phyloP scores from a whole-genome alignment of 2,329 filamentous ascomycete genomes.

The Hymenotorrendiella dingleyae region DNA sequence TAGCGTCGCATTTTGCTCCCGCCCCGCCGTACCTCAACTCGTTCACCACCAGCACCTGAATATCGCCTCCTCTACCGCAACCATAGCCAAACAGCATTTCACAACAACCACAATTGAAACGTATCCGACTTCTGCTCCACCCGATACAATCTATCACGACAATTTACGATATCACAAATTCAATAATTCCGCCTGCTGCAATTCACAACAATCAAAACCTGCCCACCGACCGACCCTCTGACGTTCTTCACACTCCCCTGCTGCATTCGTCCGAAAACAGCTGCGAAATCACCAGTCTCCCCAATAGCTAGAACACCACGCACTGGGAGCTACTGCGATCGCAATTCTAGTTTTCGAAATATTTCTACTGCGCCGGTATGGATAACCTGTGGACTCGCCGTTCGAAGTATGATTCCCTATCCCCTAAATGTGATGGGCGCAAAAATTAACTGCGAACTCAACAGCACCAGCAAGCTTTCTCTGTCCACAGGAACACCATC shows the following conservation, averaged over 20 bases:
- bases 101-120: conserved; percentile 15
- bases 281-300: too few species aligned
- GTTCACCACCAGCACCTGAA: background rate
- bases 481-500: conserved; percentile 63
- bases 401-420: conserved; percentile 56
- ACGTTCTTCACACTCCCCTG: background rate
- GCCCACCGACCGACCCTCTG: background rate
- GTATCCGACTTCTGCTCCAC: conserved; percentile 5
- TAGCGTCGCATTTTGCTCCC: too few species aligned
- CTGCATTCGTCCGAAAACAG: conserved; percentile 13
- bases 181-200: too few species aligned
- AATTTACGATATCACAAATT: conserved; percentile 3
- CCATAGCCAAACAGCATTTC: conserved; percentile 11
- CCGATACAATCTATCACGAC: conserved; percentile 8
- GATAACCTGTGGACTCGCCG: conserved; percentile 67
- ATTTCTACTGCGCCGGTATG: conserved; percentile 20
- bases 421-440: conserved; percentile 9
- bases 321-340: conserved; percentile 13
- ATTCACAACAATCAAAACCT: too few species aligned
- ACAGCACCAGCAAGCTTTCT: conserved; percentile 69
- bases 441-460: conserved; percentile 17
- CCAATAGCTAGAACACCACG: too few species aligned
- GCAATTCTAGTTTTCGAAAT: conserved; percentile 2
- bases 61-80: conserved; percentile 7
- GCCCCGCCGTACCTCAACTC: conserved; percentile 2